Base-by-base conservation (phyloP, 371 early-diverging fungal species). In the Blastocladiella emersonii region DNA sequence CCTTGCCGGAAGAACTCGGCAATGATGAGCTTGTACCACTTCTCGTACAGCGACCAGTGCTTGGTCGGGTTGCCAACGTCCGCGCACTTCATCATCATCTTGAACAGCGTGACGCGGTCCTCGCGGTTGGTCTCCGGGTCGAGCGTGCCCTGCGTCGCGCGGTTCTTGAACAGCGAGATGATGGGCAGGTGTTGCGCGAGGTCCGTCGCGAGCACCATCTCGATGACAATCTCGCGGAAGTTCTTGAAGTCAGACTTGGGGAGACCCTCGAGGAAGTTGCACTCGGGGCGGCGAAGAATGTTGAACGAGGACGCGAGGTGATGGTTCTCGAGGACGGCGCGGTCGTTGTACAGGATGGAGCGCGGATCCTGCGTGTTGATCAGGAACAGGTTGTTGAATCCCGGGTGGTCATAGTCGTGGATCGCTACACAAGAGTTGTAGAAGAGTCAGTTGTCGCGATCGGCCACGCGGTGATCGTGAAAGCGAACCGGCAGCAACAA, bases 181-280 rank as follows among this genome's bases (percentile, higher is more conserved):
- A 44, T 44, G 45, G 45, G 45, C 19, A 44, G 23, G 21, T 44
- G 45, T 17, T 44, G 45, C 45, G 45, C 8, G 4, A 13, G 61
- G 73, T 81, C 79, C 32, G 80, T 80, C 1, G 81, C 81, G 23
- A 81, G 65, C 1, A 81, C 81, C 73, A 79, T 69, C 23, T 79
- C 81, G 53, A 81, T 71, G 6, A 79, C 70, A 1, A 61, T 60
- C 64, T 75, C 78, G 15, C 78, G 61, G 34, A 79, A 44, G 8
- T 62, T 56, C 63, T 72, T 72, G 62, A 67, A 74, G 39, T 75
- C 76, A 0, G 61, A 57, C 48, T 68, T 66, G n/a, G 68, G 59
- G 30, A 79, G 56, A 51, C 70, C 67, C 8, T 62, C 51, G 49
- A 78, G 49, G 62, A 80, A 80, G 69, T 80, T 77, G 66, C 69